Evolutionary conservation across 176 grass and related monocot genomes (phyloP), one percentile per base, ranked within the genome.

Genomic region (maize (Zea mays)): DNA sequence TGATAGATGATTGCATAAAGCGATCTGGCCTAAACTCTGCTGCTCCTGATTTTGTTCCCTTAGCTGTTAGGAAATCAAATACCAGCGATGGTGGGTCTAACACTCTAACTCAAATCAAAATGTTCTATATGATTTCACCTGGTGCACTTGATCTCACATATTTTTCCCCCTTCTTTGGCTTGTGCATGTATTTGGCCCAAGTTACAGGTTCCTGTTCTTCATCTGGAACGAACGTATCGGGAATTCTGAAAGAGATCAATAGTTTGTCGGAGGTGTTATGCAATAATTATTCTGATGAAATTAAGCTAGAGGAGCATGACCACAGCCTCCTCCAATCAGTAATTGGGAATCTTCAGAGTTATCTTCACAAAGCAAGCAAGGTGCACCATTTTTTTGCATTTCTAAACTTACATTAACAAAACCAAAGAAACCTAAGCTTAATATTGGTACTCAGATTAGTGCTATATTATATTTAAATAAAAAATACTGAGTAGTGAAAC

Each of bases 291-390:
- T 79, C 48, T 65, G 65, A 80, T 71, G 59, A 84, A 79, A 73
- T 76, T 56, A 36, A 73, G 76, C 17, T 87, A 21, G 76, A 83
- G 37, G 81, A 84, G 52, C 11, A 84, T 65, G 84, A 90, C 16
- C 47, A 48, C 20, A 67, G 14, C 3, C 58, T 87, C 58, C 7
- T 90, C 35, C 42, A 61, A 48, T 86, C 72, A 72, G 17, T 81
- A 27, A 77, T 87, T 81, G 80, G 68, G 38, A 80, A 80, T 87
- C 84, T 90, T 80, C 79, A 73, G 65, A 72, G 50, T 38, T 86
- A 37, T 59, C 72, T 87, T 65, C 16, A 61, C n/a, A 76, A 83
- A 79, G 74, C 47, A 67, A 83, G 43, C 72, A 81, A 81, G 88
- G 88, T 87, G 52, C 33, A 43, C 10, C 14, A 36, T 56, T 86